These are phyloP conservation scores for Casuarina equisetifolia DNA, from an alignment of 306 rosid species.

Conservation along the genomic window DNA sequence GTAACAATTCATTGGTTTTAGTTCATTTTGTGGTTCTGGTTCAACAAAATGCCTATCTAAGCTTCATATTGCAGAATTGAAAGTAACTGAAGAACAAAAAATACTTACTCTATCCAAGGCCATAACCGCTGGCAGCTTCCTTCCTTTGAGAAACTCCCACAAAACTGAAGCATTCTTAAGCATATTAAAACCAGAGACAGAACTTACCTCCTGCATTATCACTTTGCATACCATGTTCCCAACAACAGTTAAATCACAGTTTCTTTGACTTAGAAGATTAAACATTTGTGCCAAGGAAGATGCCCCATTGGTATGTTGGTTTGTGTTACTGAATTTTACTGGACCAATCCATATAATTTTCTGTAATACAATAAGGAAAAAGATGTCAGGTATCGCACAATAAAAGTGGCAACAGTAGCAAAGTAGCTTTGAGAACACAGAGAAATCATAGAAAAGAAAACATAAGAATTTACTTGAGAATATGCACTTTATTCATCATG, in stretches of 20 bases:
- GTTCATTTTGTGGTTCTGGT: neutral
- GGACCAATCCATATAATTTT: constrained; percentile 84
- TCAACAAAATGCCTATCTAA: neutral
- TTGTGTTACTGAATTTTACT: constrained; percentile 51
- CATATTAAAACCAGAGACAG: constrained; percentile 38
- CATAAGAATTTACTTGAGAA: constrained; percentile 8
- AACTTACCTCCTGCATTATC: constrained; percentile 50
- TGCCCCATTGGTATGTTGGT: constrained; percentile 46
- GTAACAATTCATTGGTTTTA: neutral
- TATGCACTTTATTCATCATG: constrained; percentile 1
- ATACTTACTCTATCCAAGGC: constrained; percentile 75
- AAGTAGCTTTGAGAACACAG: constrained; percentile 1
- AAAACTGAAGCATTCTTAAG: constrained; percentile 75
- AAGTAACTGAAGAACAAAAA: constrained; percentile 13
- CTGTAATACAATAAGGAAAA: constrained; percentile 44
- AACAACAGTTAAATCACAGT: constrained; percentile 62
- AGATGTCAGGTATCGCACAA: constrained; percentile 8
- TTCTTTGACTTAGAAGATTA: constrained; percentile 42
- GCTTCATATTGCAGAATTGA: constrained; percentile 11
- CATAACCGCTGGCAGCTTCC: constrained; percentile 78
- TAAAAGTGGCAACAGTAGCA: constrained; percentile 6
- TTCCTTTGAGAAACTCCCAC: constrained; percentile 91
- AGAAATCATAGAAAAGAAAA: constrained; percentile 1
- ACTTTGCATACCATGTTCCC: constrained; percentile 65
- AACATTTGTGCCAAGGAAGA: constrained; percentile 66